Conservation (phyloP, 805 yeast genomes). For the Saturnispora serradocipensis region DNA sequence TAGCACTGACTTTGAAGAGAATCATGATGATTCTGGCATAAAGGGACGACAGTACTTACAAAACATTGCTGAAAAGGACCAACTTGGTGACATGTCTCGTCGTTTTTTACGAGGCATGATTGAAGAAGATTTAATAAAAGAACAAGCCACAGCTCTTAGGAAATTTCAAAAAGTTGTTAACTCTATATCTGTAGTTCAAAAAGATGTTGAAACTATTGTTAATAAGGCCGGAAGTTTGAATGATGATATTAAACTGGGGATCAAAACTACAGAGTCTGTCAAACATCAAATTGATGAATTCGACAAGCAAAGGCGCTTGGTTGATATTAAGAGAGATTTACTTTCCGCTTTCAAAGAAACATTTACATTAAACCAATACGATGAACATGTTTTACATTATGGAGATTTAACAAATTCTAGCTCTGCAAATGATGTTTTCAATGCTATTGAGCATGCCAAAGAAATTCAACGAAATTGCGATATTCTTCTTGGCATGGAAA, state of each 20-base stretch:
- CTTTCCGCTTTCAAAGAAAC: conserved; percentile 45
- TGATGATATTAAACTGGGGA: conserved; percentile 19
- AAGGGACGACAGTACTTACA: conserved; percentile 17
- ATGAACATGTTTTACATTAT: conserved; percentile 38
- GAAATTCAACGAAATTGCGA: conserved; percentile 59
- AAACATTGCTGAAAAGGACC: conserved; percentile 25
- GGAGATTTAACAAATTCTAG: conserved; percentile 34
- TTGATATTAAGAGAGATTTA: conserved; percentile 43
- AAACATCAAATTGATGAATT: conserved; percentile 18
- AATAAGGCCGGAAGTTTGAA: conserved; percentile 18
- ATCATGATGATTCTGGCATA: conserved; percentile 3
- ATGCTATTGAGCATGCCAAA: conserved; percentile 51
- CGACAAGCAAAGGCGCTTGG: conserved; percentile 25
- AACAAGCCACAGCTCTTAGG: conserved; percentile 41
- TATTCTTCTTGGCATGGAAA: conserved; percentile 58
- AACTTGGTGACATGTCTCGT: conserved; percentile 47
- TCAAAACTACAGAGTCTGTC: conserved; percentile 17
- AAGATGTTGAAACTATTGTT: conserved; percentile 23
- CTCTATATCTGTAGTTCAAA: conserved; percentile 28
- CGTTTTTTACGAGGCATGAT: conserved; percentile 50
- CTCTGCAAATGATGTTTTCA: conserved; percentile 43
- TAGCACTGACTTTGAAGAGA: neutral
- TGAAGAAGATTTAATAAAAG: conserved; percentile 50
- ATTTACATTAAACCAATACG: conserved; percentile 64
- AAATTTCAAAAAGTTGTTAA: conserved; percentile 36